A percentile compares a stretch with the other conserved stretches of the same genome.
These are phyloP conservation scores for Aspergillus asperescens DNA, from an alignment of 495 filamentous ascomycete genomes.

Conservation along the genomic window DNA sequence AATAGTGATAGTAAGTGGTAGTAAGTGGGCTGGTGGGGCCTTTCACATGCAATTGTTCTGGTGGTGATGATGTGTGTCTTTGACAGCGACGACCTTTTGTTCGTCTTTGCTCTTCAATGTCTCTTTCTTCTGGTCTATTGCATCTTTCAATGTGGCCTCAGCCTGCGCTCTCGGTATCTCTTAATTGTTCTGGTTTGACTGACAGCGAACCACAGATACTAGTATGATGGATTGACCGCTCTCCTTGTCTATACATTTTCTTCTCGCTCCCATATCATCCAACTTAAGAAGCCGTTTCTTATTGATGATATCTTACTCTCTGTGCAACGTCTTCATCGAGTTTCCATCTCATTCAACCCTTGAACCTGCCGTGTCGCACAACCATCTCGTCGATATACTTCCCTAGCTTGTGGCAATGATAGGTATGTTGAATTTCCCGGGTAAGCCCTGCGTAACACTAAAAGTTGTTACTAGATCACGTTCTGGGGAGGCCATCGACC, in stretches of 20 bases:
- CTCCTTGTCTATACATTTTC: background rate
- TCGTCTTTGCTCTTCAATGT: background rate
- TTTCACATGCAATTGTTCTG: slow-evolving; percentile 30
- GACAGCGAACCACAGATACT: background rate
- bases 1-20: slow-evolving; percentile 6
- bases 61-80: slow-evolving; percentile 14
- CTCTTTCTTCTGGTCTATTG: background rate
- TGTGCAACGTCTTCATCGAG: background rate
- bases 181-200: background rate
- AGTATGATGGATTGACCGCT: background rate
- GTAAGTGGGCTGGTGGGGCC: slow-evolving; percentile 19
- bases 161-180: background rate
- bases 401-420: slow-evolving; percentile 27
- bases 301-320: background rate
- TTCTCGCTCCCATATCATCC: background rate
- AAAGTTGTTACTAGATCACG: slow-evolving; percentile 58
- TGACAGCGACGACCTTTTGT: slow-evolving; percentile 4
- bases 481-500: slow-evolving; percentile 83
- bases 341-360: background rate
- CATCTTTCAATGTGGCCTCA: background rate
- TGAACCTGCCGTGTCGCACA: background rate
- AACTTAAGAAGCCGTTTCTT: background rate
- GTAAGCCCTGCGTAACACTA: slow-evolving; percentile 2
- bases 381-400: background rate
- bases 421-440: slow-evolving; percentile 21